A percentile compares a stretch with the other conserved stretches of the same genome.
Conservation (phyloP, 495 filamentous ascomycete genomes). For the Bacidia gigantensis region DNA sequence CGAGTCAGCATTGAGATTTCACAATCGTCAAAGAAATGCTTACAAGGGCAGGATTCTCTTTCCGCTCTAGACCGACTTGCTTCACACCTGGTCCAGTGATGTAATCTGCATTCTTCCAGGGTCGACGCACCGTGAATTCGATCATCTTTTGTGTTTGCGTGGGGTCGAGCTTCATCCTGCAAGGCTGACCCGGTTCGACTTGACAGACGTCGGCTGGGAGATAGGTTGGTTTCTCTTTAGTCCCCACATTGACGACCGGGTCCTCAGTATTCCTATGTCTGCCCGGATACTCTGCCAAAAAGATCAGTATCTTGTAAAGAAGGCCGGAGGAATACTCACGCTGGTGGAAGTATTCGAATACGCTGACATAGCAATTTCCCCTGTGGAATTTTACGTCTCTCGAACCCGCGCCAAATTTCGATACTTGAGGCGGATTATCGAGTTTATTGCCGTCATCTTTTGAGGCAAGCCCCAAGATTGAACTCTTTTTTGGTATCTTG, state of each 20-base stretch:
- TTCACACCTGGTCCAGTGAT: conserved; percentile 43
- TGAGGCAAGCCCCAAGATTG: neutral
- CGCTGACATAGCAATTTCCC: neutral
- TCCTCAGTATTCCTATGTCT: neutral
- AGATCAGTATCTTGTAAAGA: neutral
- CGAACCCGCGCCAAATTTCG: neutral
- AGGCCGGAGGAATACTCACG: neutral
- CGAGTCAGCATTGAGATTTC: neutral
- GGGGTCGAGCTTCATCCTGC: conserved; percentile 38
- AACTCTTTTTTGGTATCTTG: conserved; percentile 15
- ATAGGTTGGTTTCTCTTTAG: conserved; percentile 41
- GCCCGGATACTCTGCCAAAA: neutral
- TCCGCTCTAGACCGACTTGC: conserved; percentile 42
- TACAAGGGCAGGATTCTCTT: neutral
- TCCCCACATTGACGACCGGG: conserved; percentile 49
- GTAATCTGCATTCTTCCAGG: conserved; percentile 49
- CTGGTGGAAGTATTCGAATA: neutral
- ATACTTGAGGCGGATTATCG: neutral
- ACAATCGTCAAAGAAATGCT: neutral
- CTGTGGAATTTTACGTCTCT: neutral
- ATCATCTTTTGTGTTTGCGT: conserved; percentile 53
- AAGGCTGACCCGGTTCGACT: conserved; percentile 52
- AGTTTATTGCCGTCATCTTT: neutral
- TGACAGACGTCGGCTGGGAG: conserved; percentile 52
- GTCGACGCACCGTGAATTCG: conserved; percentile 51